Conservation (phyloP, 1,284 basidiomycete species). For the Clitocybe nebularis region DNA sequence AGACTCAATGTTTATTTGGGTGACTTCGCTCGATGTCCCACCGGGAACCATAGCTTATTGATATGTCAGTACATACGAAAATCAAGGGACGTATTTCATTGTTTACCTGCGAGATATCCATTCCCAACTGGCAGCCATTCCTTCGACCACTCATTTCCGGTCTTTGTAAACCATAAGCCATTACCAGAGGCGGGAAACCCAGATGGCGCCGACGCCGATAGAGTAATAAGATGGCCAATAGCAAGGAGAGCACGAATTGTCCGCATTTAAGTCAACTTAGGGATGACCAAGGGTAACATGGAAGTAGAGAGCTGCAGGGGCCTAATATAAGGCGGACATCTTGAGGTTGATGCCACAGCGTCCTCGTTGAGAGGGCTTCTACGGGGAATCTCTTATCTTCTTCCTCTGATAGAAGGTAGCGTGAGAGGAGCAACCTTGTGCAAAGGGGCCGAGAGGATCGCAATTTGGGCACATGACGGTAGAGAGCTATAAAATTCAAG, state of each 20-base stretch:
- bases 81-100: background rate
- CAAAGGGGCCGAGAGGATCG: too few species aligned
- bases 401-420: too few species aligned
- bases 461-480: too few species aligned
- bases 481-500: too few species aligned
- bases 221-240: constrained; percentile 17
- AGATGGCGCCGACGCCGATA: constrained; percentile 34
- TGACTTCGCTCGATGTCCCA: constrained; percentile 53
- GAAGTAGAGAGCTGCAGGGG: too few species aligned
- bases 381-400: too few species aligned
- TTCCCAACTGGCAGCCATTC: constrained; percentile 70
- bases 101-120: constrained; percentile 62
- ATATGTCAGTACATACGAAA: constrained; percentile 6
- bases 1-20: constrained; percentile 70
- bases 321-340: too few species aligned
- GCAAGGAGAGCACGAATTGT: constrained; percentile 18
- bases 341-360: too few species aligned
- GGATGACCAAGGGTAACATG: too few species aligned
- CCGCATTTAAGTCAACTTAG: constrained; percentile 21
- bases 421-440: too few species aligned
- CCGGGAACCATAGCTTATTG: constrained; percentile 60
- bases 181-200: constrained; percentile 67
- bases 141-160: constrained; percentile 51
- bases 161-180: constrained; percentile 62
- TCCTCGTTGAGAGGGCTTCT: too few species aligned